phyloP scores from a whole-genome alignment of 768 basidiomycete species.

The Panaeolus papilionaceus region DNA sequence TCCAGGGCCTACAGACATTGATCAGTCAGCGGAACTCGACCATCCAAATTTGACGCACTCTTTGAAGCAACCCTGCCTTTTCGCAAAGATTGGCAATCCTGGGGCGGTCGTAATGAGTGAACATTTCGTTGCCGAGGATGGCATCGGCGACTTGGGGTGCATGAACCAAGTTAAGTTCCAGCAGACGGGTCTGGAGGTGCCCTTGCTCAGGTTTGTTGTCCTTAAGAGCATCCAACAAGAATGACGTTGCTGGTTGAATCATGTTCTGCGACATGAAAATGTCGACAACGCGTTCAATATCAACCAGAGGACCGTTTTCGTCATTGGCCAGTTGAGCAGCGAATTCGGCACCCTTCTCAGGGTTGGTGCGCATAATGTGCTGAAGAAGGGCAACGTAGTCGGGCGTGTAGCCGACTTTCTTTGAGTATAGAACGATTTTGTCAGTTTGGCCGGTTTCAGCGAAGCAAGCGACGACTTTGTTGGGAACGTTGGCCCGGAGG shows the following conservation, averaged over 20 bases:
- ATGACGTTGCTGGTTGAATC: constrained; percentile 99
- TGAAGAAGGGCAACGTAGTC: constrained; percentile 93
- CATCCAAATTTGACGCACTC: constrained; percentile 56
- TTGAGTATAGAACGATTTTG: constrained; percentile 96
- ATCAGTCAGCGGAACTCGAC: background rate
- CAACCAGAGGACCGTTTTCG: constrained; percentile 90
- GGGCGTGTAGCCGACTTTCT: constrained; percentile 94
- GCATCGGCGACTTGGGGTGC: constrained; percentile 99
- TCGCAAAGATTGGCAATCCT: constrained; percentile 98
- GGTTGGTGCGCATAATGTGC: constrained; percentile 94
- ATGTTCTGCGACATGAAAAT: constrained; percentile 99
- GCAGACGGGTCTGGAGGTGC: constrained; percentile 91
- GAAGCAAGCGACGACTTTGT: constrained; percentile 99
- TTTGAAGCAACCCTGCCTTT: constrained; percentile 94
- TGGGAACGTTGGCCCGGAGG: constrained; percentile 95
- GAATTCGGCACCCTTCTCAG: constrained; percentile 98
- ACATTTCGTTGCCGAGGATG: constrained; percentile 99
- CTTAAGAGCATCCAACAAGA: constrained; percentile 96
- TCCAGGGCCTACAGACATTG: constrained; percentile 80
- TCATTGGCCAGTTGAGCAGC: constrained; percentile 95
- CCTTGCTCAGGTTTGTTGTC: constrained; percentile 98
- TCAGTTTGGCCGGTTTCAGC: constrained; percentile 98
- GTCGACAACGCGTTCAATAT: constrained; percentile 95
- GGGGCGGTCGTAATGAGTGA: constrained; percentile 94
- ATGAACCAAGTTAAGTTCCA: constrained; percentile 98